Conservation (phyloP, 495 filamentous ascomycete species). For the Neurospora hispaniola region DNA sequence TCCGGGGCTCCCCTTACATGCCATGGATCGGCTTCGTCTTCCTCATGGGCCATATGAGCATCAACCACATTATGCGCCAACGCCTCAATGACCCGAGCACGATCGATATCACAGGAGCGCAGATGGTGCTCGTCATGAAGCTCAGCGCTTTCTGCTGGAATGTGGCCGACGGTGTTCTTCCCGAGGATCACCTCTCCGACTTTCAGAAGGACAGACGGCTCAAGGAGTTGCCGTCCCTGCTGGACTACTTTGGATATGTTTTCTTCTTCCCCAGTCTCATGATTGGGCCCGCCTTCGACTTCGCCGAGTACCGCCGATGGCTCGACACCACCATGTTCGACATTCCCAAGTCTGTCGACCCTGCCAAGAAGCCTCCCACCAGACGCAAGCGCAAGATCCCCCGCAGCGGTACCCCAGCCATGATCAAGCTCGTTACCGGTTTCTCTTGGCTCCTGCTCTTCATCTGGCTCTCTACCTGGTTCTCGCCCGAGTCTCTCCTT, state of each 20-base stretch:
- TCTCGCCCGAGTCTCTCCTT: constrained; percentile 46
- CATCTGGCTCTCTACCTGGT: constrained; percentile 62
- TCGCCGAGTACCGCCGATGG: constrained; percentile 82
- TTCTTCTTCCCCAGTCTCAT: constrained; percentile 90
- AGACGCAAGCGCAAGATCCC: constrained; percentile 93
- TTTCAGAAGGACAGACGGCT: constrained; percentile 78
- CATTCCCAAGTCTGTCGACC: constrained; percentile 65
- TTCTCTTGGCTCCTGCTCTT: constrained; percentile 71
- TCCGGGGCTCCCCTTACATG: constrained; percentile 84
- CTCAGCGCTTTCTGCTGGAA: constrained; percentile 98
- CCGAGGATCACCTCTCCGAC: constrained; percentile 69
- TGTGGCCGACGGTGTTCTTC: constrained; percentile 76
- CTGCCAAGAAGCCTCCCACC: constrained; percentile 68
- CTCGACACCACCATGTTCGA: constrained; percentile 93
- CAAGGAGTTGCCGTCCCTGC: constrained; percentile 53
- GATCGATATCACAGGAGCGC: constrained; percentile 88
- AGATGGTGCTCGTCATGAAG: constrained; percentile 99
- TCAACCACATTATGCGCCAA: constrained; percentile 79
- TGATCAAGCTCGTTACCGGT: constrained; percentile 60
- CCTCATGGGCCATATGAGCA: constrained; percentile 89
- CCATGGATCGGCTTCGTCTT: constrained; percentile 95
- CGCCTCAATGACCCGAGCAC: constrained; percentile 48
- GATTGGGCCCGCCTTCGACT: constrained; percentile 86
- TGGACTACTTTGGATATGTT: constrained; percentile 83
- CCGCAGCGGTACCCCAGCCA: constrained; percentile 76